Conservation (phyloP, 805 yeast genomes). For the Metschnikowia peoriensis region DNA sequence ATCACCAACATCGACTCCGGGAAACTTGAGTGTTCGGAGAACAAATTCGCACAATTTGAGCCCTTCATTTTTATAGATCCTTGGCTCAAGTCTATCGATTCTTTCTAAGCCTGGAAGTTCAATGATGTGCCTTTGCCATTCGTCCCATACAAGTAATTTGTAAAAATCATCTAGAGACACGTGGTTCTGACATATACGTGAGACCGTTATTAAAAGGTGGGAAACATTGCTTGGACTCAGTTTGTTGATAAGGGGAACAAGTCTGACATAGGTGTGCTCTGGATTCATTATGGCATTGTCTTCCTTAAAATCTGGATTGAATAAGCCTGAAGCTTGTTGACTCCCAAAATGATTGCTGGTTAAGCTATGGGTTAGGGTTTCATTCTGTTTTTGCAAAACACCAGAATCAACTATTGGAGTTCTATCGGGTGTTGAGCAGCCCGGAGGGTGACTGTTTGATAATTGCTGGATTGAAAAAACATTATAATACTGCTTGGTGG, state of each 20-base stretch:
- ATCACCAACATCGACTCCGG: background rate
- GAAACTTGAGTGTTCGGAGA: background rate
- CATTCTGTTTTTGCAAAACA: too few relatives aligned
- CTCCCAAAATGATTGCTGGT: too few relatives aligned
- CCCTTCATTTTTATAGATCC: background rate
- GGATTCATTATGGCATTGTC: background rate
- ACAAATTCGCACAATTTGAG: background rate
- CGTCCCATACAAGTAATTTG: background rate
- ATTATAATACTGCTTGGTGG: too few relatives aligned
- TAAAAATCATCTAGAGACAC: background rate
- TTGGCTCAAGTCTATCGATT: too few relatives aligned
- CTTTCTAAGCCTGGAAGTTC: too few relatives aligned
- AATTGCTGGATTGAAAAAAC: too few relatives aligned
- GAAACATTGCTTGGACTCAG: background rate
- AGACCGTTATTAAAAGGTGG: background rate
- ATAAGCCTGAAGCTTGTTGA: too few relatives aligned
- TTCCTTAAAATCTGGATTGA: too few relatives aligned
- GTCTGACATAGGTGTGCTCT: background rate
- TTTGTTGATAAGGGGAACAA: background rate
- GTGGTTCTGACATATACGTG: background rate
- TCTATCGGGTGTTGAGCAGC: too few relatives aligned
- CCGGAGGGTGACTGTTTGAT: too few relatives aligned
- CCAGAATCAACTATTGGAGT: too few relatives aligned
- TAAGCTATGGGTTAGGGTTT: too few relatives aligned
- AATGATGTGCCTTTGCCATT: background rate